Evolutionary conservation across 2,329 filamentous ascomycete species (phyloP).

Genomic region (Colletotrichum sp.): DNA sequence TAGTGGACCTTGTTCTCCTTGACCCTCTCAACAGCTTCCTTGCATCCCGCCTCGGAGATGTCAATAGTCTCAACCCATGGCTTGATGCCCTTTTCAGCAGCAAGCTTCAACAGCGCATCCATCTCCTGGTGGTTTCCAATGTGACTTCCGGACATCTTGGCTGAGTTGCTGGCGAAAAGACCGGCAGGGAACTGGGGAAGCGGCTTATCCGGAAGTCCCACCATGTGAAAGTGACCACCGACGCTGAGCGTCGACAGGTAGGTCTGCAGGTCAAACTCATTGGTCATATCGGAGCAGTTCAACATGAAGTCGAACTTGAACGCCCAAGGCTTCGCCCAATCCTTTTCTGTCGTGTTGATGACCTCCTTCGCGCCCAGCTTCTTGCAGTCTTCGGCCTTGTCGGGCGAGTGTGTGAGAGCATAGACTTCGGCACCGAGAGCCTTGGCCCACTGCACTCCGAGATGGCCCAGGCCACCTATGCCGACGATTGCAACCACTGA

Average conservation of each 20-base stretch:
- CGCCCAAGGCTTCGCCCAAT: constrained; percentile 61
- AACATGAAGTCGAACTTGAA: constrained; percentile 56
- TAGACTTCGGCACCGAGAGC: constrained; percentile 72
- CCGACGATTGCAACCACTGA: constrained; percentile 75
- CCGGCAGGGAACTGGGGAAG: constrained; percentile 45
- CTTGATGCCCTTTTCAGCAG: constrained; percentile 57
- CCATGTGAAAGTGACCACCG: constrained; percentile 60
- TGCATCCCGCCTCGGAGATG: constrained; percentile 69
- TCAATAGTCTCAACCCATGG: constrained; percentile 66
- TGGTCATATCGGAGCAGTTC: constrained; percentile 52
- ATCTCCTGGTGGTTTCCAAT: constrained; percentile 66
- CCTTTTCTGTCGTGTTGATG: constrained; percentile 49
- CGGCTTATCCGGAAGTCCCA: constrained; percentile 59
- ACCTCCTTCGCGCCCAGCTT: constrained; percentile 66
- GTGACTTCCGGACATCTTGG: constrained; percentile 53
- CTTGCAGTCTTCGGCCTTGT: constrained; percentile 63
- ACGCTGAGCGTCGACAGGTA: constrained; percentile 58
- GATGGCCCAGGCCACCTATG: constrained; percentile 75
- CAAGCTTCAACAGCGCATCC: constrained; percentile 60
- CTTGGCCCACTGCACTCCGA: constrained; percentile 72
- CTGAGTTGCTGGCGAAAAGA: constrained; percentile 43
- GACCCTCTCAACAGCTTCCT: constrained; percentile 71
- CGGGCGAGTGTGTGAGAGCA: constrained; percentile 63
- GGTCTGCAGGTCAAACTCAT: constrained; percentile 57
- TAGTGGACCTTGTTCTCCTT: constrained; percentile 75